phyloP scores from a whole-genome alignment of 345 rosid species.

The Kandelia obovata region DNA sequence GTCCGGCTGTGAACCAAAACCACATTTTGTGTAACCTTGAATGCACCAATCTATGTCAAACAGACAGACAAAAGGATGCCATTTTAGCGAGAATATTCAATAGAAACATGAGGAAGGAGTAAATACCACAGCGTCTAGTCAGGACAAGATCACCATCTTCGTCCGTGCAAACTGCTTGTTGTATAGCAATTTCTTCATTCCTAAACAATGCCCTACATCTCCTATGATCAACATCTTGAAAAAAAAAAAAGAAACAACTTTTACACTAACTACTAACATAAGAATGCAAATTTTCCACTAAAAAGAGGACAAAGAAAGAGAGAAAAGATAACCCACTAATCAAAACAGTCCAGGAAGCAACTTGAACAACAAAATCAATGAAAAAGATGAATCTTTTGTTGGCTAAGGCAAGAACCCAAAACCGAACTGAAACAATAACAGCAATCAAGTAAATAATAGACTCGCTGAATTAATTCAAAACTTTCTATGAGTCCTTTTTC shows the following conservation, averaged over 20 bases:
- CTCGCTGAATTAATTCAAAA: too few relatives aligned
- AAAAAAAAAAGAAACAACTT: not conserved
- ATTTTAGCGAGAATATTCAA: not conserved
- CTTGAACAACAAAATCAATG: not conserved
- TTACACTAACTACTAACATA: not conserved
- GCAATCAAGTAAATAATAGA: too few relatives aligned
- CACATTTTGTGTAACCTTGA: too few relatives aligned
- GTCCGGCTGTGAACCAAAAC: too few relatives aligned
- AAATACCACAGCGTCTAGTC: slow-evolving; percentile 55
- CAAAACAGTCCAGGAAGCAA: not conserved
- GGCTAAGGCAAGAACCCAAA: too few relatives aligned
- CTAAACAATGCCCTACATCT: slow-evolving; percentile 31
- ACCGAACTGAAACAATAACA: too few relatives aligned
- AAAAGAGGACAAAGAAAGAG: not conserved
- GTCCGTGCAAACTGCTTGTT: slow-evolving; percentile 37
- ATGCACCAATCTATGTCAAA: not conserved
- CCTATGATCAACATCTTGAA: not conserved
- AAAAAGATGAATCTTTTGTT: not conserved
- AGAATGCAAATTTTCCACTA: not conserved
- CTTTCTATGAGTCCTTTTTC: too few relatives aligned
- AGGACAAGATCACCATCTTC: slow-evolving; percentile 86
- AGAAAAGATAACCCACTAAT: not conserved
- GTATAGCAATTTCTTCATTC: slow-evolving; percentile 19
- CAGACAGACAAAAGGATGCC: not conserved
- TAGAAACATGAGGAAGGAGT: not conserved